phyloP scores from a whole-genome alignment of 495 filamentous ascomycete genomes.

The Lepraria neglecta region DNA sequence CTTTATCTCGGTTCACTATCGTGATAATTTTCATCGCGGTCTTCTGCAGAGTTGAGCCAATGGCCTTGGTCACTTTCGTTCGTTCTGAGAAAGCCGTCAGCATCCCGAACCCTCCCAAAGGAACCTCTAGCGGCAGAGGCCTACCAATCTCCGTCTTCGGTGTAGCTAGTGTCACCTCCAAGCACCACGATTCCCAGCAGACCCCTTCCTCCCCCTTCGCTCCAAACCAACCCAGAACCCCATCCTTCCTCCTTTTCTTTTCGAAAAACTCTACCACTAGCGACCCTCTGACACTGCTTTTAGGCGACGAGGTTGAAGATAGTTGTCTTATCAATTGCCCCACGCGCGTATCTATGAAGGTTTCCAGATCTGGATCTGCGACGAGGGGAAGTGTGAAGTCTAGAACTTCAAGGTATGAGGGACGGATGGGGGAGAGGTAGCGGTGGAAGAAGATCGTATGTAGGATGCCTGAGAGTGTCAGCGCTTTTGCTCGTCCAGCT shows the following conservation, averaged over 20 bases:
- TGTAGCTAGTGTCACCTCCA: constrained; percentile 85
- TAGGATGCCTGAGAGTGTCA: constrained; percentile 62
- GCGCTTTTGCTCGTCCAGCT: constrained; percentile 15
- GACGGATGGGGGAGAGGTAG: constrained; percentile 80
- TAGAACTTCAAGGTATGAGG: constrained; percentile 82
- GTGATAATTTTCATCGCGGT: constrained; percentile 81
- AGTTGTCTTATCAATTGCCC: constrained; percentile 62
- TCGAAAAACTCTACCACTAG: constrained; percentile 93
- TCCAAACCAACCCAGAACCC: constrained; percentile 55
- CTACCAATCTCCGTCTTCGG: constrained; percentile 82
- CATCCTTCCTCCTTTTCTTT: constrained; percentile 71
- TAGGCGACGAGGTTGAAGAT: constrained; percentile 41
- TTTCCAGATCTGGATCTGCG: constrained; percentile 83
- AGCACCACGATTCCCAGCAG: constrained; percentile 92
- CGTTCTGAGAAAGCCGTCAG: constrained; percentile 51
- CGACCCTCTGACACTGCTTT: constrained; percentile 62
- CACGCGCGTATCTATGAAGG: constrained; percentile 82
- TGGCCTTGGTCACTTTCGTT: constrained; percentile 77
- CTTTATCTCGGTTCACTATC: constrained; percentile 79
- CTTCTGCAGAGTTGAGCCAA: constrained; percentile 78
- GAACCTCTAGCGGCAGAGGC: constrained; percentile 23
- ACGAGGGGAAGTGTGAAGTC: constrained; percentile 87
- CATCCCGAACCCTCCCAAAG: not conserved
- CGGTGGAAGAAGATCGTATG: constrained; percentile 99
- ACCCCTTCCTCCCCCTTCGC: constrained; percentile 80